phyloP scores from a whole-genome alignment of 1,139 yeast species.

The Blastobotrys ciferrii region DNA sequence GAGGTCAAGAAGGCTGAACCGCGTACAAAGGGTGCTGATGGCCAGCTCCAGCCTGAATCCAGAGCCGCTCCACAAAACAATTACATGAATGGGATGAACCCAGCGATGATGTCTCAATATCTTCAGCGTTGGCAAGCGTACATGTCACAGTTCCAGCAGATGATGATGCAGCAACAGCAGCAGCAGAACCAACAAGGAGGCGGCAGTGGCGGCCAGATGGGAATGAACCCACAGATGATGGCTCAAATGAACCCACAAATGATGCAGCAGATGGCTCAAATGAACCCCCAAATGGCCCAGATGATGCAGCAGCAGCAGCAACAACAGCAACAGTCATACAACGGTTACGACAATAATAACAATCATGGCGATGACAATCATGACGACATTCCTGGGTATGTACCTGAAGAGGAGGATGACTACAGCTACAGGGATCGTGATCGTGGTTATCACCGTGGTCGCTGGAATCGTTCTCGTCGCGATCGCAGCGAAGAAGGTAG shows the following conservation, averaged over 20 bases:
- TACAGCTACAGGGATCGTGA: slow-evolving; percentile 28
- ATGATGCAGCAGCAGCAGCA: slow-evolving; percentile 19
- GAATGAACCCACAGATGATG: slow-evolving; percentile 23
- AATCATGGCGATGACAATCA: slow-evolving; percentile 14
- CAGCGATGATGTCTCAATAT: slow-evolving; percentile 85
- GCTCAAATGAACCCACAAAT: slow-evolving; percentile 19
- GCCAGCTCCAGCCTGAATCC: slow-evolving; percentile 27
- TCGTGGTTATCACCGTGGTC: slow-evolving; percentile 19
- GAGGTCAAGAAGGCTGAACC: slow-evolving; percentile 99
- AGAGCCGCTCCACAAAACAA: slow-evolving; percentile 37
- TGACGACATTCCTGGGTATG: slow-evolving; percentile 18
- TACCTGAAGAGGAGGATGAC: slow-evolving; percentile 20
- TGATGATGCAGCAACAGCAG: slow-evolving; percentile 39
- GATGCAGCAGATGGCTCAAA: slow-evolving; percentile 20
- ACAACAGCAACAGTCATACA: slow-evolving; percentile 16
- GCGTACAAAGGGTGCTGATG: slow-evolving; percentile 40
- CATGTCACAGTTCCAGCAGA: slow-evolving; percentile 40
- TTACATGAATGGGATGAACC: slow-evolving; percentile 56
- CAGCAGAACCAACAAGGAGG: slow-evolving; percentile 30
- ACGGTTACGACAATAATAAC: slow-evolving; percentile 16
- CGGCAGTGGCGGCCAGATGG: slow-evolving; percentile 24
- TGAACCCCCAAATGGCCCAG: slow-evolving; percentile 24
- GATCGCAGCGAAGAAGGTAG: slow-evolving; percentile 9
- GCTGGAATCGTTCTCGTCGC: not conserved
- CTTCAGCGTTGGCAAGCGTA: slow-evolving; percentile 85